Evolutionary conservation across 495 filamentous ascomycete genomes (phyloP).

Genomic region (Trichoderma parareesei): DNA sequence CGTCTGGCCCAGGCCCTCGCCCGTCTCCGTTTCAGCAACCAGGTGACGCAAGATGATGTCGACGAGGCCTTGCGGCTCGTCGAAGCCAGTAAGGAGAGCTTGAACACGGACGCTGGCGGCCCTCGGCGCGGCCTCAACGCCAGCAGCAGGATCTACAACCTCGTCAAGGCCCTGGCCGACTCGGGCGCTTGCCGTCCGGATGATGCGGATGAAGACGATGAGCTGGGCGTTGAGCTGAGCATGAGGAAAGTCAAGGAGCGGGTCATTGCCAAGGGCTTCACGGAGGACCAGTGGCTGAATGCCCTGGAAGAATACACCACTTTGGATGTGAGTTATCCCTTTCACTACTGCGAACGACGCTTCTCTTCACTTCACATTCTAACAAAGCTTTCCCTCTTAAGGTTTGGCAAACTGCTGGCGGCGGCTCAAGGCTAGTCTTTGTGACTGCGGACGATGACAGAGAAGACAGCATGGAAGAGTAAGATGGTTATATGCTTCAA

Average conservation of each 20-base stretch:
- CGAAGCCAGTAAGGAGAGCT: constrained; percentile 81
- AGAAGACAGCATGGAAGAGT: constrained; percentile 24
- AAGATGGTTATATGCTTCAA: background rate
- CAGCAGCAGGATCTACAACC: constrained; percentile 84
- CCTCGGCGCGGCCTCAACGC: constrained; percentile 62
- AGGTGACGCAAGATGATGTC: constrained; percentile 84
- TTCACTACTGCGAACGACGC: background rate
- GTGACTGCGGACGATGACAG: constrained; percentile 35
- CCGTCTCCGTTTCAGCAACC: constrained; percentile 74
- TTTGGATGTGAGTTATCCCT: constrained; percentile 62
- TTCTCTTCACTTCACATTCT: constrained; percentile 12
- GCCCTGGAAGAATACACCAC: constrained; percentile 84
- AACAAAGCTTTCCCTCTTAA: constrained; percentile 38
- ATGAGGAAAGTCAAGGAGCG: constrained; percentile 79
- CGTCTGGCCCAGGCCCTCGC: constrained; percentile 95
- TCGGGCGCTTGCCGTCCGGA: constrained; percentile 62
- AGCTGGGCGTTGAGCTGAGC: constrained; percentile 63
- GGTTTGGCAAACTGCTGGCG: constrained; percentile 92
- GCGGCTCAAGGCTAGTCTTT: constrained; percentile 81
- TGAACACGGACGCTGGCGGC: constrained; percentile 52
- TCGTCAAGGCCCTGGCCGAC: constrained; percentile 77
- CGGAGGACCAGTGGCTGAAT: constrained; percentile 78
- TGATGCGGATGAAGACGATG: constrained; percentile 58
- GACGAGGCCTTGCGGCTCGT: constrained; percentile 89
- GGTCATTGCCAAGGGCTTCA: constrained; percentile 93